Evolutionary conservation across 805 yeast species (phyloP), one percentile per base, ranked within the genome.

Genomic region (Metschnikowia lachancei): DNA sequence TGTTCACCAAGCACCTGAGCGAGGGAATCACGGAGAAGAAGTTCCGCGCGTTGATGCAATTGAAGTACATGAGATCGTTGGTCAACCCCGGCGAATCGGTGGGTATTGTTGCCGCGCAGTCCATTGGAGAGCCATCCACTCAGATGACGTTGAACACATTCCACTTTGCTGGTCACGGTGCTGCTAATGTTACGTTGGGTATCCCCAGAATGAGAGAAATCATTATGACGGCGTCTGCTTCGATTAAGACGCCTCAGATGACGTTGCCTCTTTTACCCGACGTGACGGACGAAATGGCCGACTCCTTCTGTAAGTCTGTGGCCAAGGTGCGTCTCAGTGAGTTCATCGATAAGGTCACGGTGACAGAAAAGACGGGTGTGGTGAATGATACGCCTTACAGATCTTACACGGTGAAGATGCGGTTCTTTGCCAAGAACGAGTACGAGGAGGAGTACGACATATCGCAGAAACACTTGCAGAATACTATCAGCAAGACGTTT

Each of bases 111-210:
- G 99, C 99, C 7, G 86, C 97, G 18, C 98, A 94, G 72, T 90
- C 97, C 45, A 84, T 94, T 66, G 99, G 99, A 71, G 99, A 94
- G 70, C 99, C 99, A 42, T 89, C 97, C 4, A 94, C 99, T 3
- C 99, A 94, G 75, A 94, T 94, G 99, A 94, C 99, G 14, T 80
- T 88, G 61, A 88, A 88, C 67, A 88, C 96, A 39, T 88, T 88
- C 88, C 96, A 94, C 76, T 94, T 94, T 63, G 99, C 99, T 59
- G 99, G 99, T 67, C 99, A 95, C 74, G 99, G 99, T 82, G 99
- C 99, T 48, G 99, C 99, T 38, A 94, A 94, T 70, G 99, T 94
- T 54, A 94, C 99, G 0, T 78, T 94, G 61, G 99, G 99, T 86
- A 94, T 94, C 64, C 99, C 99, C 35, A 96, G 99, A 81, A 83